phyloP scores from a whole-genome alignment of 2,329 filamentous ascomycete species.

The Coniochaeta sp. region DNA sequence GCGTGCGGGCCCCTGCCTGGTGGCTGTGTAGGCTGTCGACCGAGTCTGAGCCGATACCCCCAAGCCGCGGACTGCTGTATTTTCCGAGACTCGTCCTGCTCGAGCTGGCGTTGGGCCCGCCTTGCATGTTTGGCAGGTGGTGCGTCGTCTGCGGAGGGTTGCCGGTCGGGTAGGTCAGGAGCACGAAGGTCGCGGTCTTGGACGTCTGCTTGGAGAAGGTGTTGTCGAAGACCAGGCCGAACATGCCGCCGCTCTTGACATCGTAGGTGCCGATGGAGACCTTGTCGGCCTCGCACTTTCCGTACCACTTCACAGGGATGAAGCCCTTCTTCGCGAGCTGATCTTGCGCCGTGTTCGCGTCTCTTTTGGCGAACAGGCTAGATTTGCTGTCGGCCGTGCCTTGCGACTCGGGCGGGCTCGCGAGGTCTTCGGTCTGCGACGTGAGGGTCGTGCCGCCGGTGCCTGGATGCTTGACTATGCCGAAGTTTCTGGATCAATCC shows the following conservation, averaged over 20 bases:
- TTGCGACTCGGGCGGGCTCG: slow-evolving; percentile 23
- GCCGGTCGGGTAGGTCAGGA: slow-evolving; percentile 86
- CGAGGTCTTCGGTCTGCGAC: slow-evolving; percentile 32
- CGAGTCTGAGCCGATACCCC: slow-evolving; percentile 42
- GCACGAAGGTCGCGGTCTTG: slow-evolving; percentile 90
- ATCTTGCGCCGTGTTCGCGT: slow-evolving; percentile 52
- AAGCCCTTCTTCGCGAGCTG: slow-evolving; percentile 60
- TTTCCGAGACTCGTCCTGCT: slow-evolving; percentile 48
- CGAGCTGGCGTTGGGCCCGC: slow-evolving; percentile 22
- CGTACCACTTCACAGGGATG: slow-evolving; percentile 73
- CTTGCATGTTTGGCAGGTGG: slow-evolving; percentile 55
- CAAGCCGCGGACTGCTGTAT: slow-evolving; percentile 35
- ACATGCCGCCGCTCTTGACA: slow-evolving; percentile 82
- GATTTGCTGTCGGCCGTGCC: slow-evolving; percentile 34
- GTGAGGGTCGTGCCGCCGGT: slow-evolving; percentile 47
- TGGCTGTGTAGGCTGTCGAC: slow-evolving; percentile 55
- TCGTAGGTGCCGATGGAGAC: slow-evolving; percentile 87
- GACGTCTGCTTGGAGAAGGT: slow-evolving; percentile 94
- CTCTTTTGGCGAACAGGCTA: slow-evolving; percentile 45
- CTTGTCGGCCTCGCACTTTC: slow-evolving; percentile 94
- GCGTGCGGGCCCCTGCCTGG: slow-evolving; percentile 29
- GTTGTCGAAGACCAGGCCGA: slow-evolving; percentile 95
- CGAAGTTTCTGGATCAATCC: slow-evolving; percentile 67
- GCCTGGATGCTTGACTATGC: slow-evolving; percentile 94
- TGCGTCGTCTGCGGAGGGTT: slow-evolving; percentile 67